These are phyloP conservation scores for Colletotrichum magnum DNA, from an alignment of 2,329 filamentous ascomycete species.

Conservation along the genomic window DNA sequence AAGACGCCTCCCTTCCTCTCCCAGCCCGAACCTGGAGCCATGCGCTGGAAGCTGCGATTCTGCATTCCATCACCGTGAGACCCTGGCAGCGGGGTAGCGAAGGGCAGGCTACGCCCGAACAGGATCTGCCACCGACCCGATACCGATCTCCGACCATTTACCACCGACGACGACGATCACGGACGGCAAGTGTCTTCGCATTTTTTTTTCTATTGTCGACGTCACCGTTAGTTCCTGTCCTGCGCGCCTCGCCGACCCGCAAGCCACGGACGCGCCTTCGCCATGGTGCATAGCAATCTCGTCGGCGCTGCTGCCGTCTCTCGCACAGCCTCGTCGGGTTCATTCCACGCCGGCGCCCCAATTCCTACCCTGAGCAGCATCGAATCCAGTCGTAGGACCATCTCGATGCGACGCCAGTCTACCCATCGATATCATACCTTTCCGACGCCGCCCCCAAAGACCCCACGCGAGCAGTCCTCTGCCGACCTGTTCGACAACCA, in stretches of 20 bases:
- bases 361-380: slow-evolving; percentile 55
- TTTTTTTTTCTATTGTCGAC: slow-evolving; percentile 22
- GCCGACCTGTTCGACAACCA: slow-evolving; percentile 44
- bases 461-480: slow-evolving; percentile 67
- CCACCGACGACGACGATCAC: slow-evolving; percentile 15
- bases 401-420: slow-evolving; percentile 54
- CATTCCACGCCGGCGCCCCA: slow-evolving; percentile 67
- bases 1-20: neutral
- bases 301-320: slow-evolving; percentile 27
- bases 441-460: slow-evolving; percentile 79
- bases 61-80: slow-evolving; percentile 41
- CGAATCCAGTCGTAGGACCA: slow-evolving; percentile 38
- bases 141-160: slow-evolving; percentile 35
- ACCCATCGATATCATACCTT: slow-evolving; percentile 84
- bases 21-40: slow-evolving; percentile 22
- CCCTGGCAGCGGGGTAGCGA: slow-evolving; percentile 41
- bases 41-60: slow-evolving; percentile 37
- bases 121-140: slow-evolving; percentile 35
- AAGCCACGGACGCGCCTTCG: slow-evolving; percentile 14
- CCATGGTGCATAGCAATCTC: slow-evolving; percentile 32
- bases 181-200: neutral
- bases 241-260: neutral
- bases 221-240: slow-evolving; percentile 21
- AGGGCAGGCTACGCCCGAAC: slow-evolving; percentile 38
- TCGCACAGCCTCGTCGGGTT: slow-evolving; percentile 56